Percentiles rank a stretch among this genome's conserved stretches.
Evolutionary conservation across 257 asterid species (phyloP).

Genomic region (Sherardia arvensis): DNA sequence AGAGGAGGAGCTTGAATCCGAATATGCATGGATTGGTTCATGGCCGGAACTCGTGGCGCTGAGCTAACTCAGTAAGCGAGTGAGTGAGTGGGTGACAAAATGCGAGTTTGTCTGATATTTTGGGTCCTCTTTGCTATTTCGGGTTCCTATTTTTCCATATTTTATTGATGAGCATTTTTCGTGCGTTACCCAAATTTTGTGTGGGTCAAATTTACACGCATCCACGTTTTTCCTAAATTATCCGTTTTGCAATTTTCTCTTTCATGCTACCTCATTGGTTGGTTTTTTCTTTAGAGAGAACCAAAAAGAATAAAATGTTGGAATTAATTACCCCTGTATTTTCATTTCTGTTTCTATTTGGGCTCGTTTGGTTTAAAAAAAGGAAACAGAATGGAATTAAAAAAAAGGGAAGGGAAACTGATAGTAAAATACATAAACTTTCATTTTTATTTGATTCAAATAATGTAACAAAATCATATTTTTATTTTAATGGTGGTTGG

Average conservation of each 20-base stretch:
- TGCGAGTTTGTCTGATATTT: not conserved
- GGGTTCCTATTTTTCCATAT: not conserved
- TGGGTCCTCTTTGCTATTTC: not conserved
- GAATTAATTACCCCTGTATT: too few species aligned
- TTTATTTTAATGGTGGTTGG: too few species aligned
- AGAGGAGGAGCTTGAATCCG: constrained; percentile 57
- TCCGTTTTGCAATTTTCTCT: not conserved
- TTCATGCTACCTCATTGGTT: too few species aligned
- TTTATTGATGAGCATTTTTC: not conserved
- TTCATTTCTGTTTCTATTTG: too few species aligned
- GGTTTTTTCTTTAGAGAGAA: too few species aligned
- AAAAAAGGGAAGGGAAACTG: too few species aligned
- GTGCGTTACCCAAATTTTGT: not conserved
- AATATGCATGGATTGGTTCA: constrained; percentile 49
- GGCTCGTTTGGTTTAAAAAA: too few species aligned
- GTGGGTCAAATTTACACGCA: constrained; percentile 6
- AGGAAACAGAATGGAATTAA: too few species aligned
- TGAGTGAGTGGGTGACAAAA: not conserved
- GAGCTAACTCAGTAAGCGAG: constrained; percentile 4
- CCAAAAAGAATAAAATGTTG: too few species aligned
- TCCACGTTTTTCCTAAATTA: constrained; percentile 3
- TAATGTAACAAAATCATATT: too few species aligned
- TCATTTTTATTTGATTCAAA: too few species aligned
- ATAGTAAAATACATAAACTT: too few species aligned
- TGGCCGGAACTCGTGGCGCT: constrained; percentile 7